A percentile compares a stretch with the other conserved stretches of the same genome.
Evolutionary conservation across 768 basidiomycete genomes (phyloP).

Genomic region (Mycena polygramma): DNA sequence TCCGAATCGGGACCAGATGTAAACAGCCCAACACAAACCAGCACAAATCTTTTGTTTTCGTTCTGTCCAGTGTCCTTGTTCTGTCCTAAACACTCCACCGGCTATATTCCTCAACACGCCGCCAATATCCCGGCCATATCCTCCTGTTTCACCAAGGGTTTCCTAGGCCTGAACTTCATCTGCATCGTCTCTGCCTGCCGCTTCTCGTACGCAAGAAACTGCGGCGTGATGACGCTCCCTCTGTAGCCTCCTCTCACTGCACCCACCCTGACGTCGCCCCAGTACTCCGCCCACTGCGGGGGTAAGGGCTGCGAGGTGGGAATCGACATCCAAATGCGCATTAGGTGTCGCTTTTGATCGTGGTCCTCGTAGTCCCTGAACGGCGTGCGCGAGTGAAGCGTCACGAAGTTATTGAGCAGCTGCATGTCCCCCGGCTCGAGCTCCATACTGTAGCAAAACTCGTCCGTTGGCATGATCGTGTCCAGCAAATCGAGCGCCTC

Average conservation of each 20-base stretch:
- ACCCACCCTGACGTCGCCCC: conserved; percentile 25
- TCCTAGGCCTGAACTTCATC: conserved; percentile 16
- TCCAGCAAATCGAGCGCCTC: conserved; percentile 21
- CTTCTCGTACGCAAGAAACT: conserved; percentile 21
- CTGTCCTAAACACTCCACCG: no score
- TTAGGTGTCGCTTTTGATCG: conserved; percentile 17
- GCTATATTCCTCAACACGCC: not conserved
- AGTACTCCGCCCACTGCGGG: conserved; percentile 24
- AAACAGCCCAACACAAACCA: no score
- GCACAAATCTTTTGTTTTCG: no score
- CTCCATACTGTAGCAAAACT: conserved; percentile 23
- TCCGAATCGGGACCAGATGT: no score
- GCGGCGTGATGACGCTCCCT: conserved; percentile 4
- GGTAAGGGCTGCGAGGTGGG: conserved; percentile 19
- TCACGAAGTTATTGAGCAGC: conserved; percentile 26
- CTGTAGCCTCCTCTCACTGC: conserved; percentile 18
- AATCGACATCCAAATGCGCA: conserved; percentile 28
- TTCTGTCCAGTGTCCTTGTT: no score
- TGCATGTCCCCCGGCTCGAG: conserved; percentile 25
- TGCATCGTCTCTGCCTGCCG: conserved; percentile 16
- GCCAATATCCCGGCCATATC: conserved; percentile 21
- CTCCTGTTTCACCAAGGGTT: conserved; percentile 16
- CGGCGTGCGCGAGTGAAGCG: conserved; percentile 26
- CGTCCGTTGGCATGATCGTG: conserved; percentile 15
- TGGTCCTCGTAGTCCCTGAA: conserved; percentile 20